A percentile compares a stretch with the other conserved stretches of the same genome.
Conservation (phyloP, 768 basidiomycete genomes). For the Royoungia palumana region DNA sequence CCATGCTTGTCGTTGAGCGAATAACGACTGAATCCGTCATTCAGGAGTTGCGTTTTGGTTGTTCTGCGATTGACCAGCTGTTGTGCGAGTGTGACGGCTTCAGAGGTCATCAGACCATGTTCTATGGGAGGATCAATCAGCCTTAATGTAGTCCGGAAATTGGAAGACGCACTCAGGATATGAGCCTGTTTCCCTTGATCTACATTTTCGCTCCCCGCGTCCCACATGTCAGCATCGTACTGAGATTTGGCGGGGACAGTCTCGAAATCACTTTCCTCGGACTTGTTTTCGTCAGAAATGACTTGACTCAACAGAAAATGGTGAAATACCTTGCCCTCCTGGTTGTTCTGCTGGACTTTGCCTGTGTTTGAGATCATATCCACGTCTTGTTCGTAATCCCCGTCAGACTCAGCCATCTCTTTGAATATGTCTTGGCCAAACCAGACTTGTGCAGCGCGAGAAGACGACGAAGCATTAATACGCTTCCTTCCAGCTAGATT, state of each 20-base stretch:
- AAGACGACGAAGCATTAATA: conserved; percentile 33
- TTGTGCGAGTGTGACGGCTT: conserved; percentile 89
- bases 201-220: conserved; percentile 72
- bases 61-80: conserved; percentile 86
- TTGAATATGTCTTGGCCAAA: conserved; percentile 92
- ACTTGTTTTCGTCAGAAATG: conserved; percentile 18
- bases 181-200: conserved; percentile 63
- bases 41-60: conserved; percentile 84
- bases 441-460: conserved; percentile 80
- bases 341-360: conserved; percentile 32
- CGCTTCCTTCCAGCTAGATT: conserved; percentile 38
- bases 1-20: conserved; percentile 89
- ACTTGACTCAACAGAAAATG: background rate
- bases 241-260: conserved; percentile 60
- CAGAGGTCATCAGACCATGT: conserved; percentile 78
- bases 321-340: conserved; percentile 25
- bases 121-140: conserved; percentile 42
- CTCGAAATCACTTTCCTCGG: conserved; percentile 56
- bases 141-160: background rate
- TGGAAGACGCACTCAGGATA: conserved; percentile 55
- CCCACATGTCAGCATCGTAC: conserved; percentile 70
- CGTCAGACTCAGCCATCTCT: conserved; percentile 38
- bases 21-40: conserved; percentile 94
- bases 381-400: conserved; percentile 23
- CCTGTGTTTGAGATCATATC: conserved; percentile 29